Evolutionary conservation across 371 early-diverging fungal species (phyloP).

Genomic region (Mucor plumbeus): DNA sequence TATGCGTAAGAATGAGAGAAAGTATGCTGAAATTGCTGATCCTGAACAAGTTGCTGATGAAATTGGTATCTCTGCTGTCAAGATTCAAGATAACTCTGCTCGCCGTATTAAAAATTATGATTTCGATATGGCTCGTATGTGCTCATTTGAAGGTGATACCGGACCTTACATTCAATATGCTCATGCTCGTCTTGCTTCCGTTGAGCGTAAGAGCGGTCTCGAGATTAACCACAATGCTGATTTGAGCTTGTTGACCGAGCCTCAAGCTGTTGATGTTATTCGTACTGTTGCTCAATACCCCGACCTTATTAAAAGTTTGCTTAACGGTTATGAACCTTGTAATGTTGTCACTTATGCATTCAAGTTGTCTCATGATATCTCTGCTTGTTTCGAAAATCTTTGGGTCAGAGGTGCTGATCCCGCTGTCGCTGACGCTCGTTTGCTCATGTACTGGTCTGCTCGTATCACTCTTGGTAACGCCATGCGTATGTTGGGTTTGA

Average conservation of each 20-base stretch:
- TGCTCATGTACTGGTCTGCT: slow-evolving; percentile 79
- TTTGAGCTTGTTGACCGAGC: slow-evolving; percentile 72
- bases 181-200: slow-evolving; percentile 94
- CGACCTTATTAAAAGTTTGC: slow-evolving; percentile 74
- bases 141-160: slow-evolving; percentile 98
- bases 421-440: slow-evolving; percentile 81
- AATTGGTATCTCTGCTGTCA: slow-evolving; percentile 90
- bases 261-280: slow-evolving; percentile 75
- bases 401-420: slow-evolving; percentile 84
- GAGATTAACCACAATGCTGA: slow-evolving; percentile 67
- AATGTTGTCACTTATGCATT: slow-evolving; percentile 93
- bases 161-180: slow-evolving; percentile 99
- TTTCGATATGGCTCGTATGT: slow-evolving; percentile 96
- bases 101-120: slow-evolving; percentile 97
- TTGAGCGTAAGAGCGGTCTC: slow-evolving; percentile 82
- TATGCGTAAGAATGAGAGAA: slow-evolving; percentile 90
- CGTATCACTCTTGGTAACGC: slow-evolving; percentile 87
- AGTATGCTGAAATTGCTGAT: slow-evolving; percentile 86
- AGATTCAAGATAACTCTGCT: slow-evolving; percentile 97
- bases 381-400: slow-evolving; percentile 81
- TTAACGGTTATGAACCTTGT: slow-evolving; percentile 88
- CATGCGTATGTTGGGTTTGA: slow-evolving; percentile 77
- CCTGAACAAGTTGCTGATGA: slow-evolving; percentile 83
- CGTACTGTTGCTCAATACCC: slow-evolving; percentile 92
- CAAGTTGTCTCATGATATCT: slow-evolving; percentile 86